Conservation (phyloP, 2,329 filamentous ascomycete species). For the Sporothrix humicola region DNA sequence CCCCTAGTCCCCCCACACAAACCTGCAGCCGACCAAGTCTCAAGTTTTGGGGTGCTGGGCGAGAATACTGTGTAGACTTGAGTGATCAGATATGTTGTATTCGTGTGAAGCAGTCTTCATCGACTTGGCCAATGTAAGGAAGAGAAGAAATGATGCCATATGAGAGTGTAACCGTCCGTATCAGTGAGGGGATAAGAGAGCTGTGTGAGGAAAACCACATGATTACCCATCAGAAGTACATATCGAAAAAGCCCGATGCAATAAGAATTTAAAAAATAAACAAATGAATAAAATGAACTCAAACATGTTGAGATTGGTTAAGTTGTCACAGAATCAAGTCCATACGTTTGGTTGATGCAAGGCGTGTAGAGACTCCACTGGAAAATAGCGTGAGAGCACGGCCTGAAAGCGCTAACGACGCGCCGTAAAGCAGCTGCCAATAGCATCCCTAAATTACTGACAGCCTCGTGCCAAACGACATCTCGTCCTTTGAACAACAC, state of each 20-base stretch:
- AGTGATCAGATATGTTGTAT: too few relatives aligned
- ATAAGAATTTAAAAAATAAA: not conserved
- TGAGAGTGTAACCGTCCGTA: not conserved
- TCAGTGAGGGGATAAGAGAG: not conserved
- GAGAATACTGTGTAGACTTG: not conserved
- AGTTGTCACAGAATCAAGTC: not conserved
- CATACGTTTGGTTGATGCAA: not conserved
- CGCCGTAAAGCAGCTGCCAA: conserved; percentile 4
- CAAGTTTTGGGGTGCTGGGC: not conserved
- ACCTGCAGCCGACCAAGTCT: conserved; percentile 18
- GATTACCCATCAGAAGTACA: not conserved
- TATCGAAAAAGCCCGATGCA: not conserved
- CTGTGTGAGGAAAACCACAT: not conserved
- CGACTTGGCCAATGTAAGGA: not conserved
- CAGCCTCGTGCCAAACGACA: not conserved
- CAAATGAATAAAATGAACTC: not conserved
- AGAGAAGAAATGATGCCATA: not conserved
- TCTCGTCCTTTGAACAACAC: not conserved
- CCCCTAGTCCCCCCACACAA: conserved; percentile 6
- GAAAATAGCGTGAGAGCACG: not conserved
- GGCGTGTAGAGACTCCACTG: not conserved
- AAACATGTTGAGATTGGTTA: not conserved
- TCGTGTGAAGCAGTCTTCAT: too few relatives aligned
- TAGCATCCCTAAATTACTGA: not conserved
- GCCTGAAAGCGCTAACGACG: conserved; percentile 6